Evolutionary conservation across 495 filamentous ascomycete genomes (phyloP), one percentile per base, ranked within the genome.

Genomic region (Astrothelium subdiscretum): DNA sequence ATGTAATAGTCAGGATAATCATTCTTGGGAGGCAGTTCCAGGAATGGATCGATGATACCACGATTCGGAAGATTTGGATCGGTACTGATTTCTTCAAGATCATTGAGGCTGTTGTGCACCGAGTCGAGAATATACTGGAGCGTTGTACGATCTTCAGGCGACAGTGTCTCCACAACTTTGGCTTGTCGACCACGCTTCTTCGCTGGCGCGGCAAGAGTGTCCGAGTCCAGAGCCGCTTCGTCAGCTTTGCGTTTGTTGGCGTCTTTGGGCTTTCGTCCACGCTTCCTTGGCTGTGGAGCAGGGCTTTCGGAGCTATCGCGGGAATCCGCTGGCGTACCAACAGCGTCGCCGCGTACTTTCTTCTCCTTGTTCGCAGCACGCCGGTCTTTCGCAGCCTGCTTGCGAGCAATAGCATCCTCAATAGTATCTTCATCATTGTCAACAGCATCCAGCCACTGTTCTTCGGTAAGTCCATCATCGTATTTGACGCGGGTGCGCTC

Each of bases 391-490:
- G 85, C 83, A n/a, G 89, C 89, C 58, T 87, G 81, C 68, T 96
- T 97, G 31, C 92, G 81, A 51, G 90, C 91, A 31, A 95, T 90
- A 13, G 92, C 94, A 62, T 89, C 91, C 71, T 98, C 94, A 57
- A 96, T 89, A 0, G 83, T 86, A 65, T 97, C 95, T 11, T 98
- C 94, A 61, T 97, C 91, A 62, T 95, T 89, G 70, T 97, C 94
- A 38, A 98, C 91, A 61, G 94, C 92, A 72, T 87, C 85, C 32
- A 88, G 72, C 94, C 94, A 98, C 75, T 98, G 95, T 75, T 97
- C 94, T 73, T 97, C 95, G 2, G 94, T 96, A 44, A 98, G 85
- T 31, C 95, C 94, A 69, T 98, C 94, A 72, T 98, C 94, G 72
- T 98, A 98, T 71, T 88, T 88, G 63, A 96, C 91, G 59, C 88